Conservation (phyloP, 331 rosid genomes). For the Acacia concinna region DNA sequence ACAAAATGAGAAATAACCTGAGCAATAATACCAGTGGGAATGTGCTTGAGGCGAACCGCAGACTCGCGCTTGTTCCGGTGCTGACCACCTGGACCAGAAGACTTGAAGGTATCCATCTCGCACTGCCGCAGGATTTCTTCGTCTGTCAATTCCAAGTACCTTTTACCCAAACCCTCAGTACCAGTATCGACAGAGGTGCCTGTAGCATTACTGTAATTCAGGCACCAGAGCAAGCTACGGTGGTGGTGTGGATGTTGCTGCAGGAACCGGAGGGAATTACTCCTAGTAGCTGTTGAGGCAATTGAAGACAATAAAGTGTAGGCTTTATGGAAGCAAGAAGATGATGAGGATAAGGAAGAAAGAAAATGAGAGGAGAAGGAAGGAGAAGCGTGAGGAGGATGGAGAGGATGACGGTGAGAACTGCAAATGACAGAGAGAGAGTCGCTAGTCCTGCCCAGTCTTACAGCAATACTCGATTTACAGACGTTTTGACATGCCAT, state of each 20-base stretch:
- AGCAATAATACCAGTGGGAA: conserved; percentile 78
- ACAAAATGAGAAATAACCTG: conserved; percentile 42
- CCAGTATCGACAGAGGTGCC: background rate
- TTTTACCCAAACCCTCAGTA: conserved; percentile 30
- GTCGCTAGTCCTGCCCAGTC: background rate
- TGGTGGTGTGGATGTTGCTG: conserved; percentile 17
- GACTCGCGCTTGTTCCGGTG: conserved; percentile 95
- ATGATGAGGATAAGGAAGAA: background rate
- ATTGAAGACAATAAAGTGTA: background rate
- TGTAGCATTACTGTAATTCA: conserved; percentile 4
- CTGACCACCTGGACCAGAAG: conserved; percentile 93
- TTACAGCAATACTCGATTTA: conserved; percentile 26
- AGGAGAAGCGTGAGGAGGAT: background rate
- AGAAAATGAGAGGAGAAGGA: background rate
- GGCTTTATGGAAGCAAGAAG: conserved; percentile 10
- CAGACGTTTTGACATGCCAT: conserved; percentile 32
- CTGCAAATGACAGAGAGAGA: background rate
- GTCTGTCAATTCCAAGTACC: conserved; percentile 63
- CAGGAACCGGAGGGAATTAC: background rate
- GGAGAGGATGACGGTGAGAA: background rate
- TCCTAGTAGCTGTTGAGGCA: background rate
- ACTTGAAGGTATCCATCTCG: conserved; percentile 75
- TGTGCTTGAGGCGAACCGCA: conserved; percentile 81
- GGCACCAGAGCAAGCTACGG: conserved; percentile 30
- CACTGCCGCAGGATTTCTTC: conserved; percentile 77